A percentile compares a stretch with the other conserved stretches of the same genome.
Conservation (phyloP, 208 protist genomes). For the Wallacemonas sp. region DNA sequence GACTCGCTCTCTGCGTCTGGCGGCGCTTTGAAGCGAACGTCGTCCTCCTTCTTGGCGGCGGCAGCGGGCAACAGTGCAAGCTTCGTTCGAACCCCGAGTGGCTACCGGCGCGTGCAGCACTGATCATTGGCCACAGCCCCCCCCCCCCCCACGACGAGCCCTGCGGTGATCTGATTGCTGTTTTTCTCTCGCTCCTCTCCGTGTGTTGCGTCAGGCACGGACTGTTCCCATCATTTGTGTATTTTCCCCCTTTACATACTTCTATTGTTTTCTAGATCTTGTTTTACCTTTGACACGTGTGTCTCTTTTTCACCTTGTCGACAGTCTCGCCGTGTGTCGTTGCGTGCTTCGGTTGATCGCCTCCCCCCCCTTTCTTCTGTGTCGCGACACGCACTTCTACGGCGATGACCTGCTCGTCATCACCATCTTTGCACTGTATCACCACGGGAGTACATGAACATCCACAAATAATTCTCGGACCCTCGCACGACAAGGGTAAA, state of each 20-base stretch:
- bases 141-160: background rate
- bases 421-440: too few relatives aligned
- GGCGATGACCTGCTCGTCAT: too few relatives aligned
- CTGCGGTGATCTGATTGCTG: background rate
- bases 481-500: too few relatives aligned
- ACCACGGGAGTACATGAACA: too few relatives aligned
- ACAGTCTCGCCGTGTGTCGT: too few relatives aligned
- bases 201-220: too few relatives aligned
- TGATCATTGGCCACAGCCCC: too few relatives aligned
- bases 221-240: conserved; percentile 1
- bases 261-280: conserved; percentile 6
- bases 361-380: too few relatives aligned
- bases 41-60: conserved; percentile 3
- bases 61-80: conserved; percentile 4
- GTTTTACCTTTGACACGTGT: background rate
- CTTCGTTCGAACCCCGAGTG: conserved; percentile 21
- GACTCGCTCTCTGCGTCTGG: background rate
- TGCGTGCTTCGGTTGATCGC: too few relatives aligned
- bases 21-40: background rate
- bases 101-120: conserved; percentile 11
- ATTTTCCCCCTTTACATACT: background rate
- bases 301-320: background rate
- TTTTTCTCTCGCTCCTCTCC: too few relatives aligned
- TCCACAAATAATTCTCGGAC: too few relatives aligned
- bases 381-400: too few relatives aligned